A percentile compares a stretch with the other conserved stretches of the same genome.
phyloP scores from a whole-genome alignment of 345 rosid species.

The Populus nigra region DNA sequence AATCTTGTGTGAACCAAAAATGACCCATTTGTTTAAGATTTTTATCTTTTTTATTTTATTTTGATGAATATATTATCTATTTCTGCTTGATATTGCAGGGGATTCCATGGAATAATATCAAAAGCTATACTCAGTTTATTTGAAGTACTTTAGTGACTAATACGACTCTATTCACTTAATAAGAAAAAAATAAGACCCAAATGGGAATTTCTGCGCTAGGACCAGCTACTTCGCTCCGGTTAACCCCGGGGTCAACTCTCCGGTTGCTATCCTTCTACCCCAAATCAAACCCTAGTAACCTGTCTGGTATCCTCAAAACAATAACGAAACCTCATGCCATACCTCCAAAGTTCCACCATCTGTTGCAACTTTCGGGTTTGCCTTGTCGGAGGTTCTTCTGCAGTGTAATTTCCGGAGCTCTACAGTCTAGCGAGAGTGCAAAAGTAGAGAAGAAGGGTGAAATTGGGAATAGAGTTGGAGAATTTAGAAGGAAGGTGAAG shows the following conservation, averaged over 20 bases:
- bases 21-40: not conserved
- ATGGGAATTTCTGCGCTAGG: constrained; percentile 45
- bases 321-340: constrained; percentile 14
- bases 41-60: not conserved
- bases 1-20: not conserved
- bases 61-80: not conserved
- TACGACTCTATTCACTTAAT: not conserved
- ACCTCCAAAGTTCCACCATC: constrained; percentile 27
- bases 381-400: constrained; percentile 40
- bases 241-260: constrained; percentile 38
- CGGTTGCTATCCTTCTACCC: constrained; percentile 45
- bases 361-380: not conserved
- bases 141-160: not conserved
- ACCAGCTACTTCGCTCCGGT: constrained; percentile 50
- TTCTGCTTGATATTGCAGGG: not conserved
- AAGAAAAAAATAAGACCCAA: not conserved
- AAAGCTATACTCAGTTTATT: not conserved
- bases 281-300: constrained; percentile 5
- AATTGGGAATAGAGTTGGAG: constrained; percentile 45
- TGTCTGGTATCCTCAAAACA: constrained; percentile 14
- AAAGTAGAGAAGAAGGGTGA: constrained; percentile 30
- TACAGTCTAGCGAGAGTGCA: constrained; percentile 38
- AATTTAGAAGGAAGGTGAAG: constrained; percentile 68
- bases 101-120: not conserved
- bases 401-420: constrained; percentile 34